These are phyloP conservation scores for Tolypocladium album DNA, from an alignment of 2,329 filamentous ascomycete genomes.

Conservation along the genomic window DNA sequence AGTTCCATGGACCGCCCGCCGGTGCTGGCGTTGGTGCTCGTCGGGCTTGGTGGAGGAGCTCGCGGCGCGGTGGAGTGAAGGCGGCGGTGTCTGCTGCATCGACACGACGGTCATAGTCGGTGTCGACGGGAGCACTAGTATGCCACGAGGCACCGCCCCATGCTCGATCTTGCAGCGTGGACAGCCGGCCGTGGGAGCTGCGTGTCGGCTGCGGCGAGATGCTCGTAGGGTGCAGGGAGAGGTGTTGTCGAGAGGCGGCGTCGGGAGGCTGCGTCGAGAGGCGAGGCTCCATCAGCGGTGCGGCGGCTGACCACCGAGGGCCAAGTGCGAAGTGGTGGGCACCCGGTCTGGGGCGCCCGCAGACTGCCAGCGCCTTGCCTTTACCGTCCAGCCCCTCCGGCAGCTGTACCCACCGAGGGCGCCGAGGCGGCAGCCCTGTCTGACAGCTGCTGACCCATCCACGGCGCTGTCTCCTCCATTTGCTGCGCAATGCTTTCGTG, in stretches of 20 bases:
- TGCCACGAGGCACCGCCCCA: slow-evolving; percentile 1
- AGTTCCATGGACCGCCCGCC: slow-evolving; percentile 12
- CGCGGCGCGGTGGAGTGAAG: slow-evolving; percentile 6
- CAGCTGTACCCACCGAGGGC: not conserved
- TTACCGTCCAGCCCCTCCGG: not conserved
- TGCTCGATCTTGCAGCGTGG: not conserved
- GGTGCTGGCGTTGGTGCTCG: too few species aligned
- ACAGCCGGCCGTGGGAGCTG: not conserved
- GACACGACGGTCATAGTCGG: slow-evolving; percentile 6
- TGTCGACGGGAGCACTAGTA: not conserved
- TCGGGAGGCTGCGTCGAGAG: not conserved
- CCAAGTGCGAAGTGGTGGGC: not conserved
- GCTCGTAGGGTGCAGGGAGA: not conserved
- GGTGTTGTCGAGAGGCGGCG: not conserved
- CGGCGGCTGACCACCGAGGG: not conserved
- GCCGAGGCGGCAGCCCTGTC: not conserved
- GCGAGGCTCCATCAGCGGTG: not conserved
- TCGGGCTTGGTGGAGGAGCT: slow-evolving; percentile 15
- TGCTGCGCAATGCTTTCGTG: not conserved
- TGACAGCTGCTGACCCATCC: not conserved
- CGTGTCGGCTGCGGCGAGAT: not conserved
- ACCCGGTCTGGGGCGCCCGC: not conserved
- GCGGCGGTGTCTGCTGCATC: slow-evolving; percentile 7
- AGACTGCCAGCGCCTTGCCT: too few species aligned
- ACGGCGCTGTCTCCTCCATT: not conserved